Percentiles rank a stretch among this genome's conserved stretches.
phyloP scores from a whole-genome alignment of 169 alveolate species.

The Plasmodium cynomolgi region DNA sequence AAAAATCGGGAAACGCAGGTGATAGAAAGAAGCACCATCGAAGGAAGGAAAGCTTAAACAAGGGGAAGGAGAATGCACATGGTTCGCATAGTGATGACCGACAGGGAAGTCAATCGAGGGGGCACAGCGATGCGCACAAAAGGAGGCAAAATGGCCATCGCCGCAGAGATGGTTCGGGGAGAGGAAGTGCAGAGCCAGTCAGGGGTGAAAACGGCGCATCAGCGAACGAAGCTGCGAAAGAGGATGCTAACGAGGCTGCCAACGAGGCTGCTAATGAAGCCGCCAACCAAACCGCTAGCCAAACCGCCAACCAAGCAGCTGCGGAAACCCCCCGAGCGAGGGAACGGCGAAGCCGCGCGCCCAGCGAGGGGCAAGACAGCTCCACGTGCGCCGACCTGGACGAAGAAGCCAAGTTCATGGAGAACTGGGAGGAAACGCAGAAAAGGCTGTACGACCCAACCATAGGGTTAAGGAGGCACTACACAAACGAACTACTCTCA shows the following conservation, averaged over 20 bases:
- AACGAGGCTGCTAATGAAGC: background rate
- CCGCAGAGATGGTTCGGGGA: background rate
- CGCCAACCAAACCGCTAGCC: background rate
- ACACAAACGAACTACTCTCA: conserved; percentile 60
- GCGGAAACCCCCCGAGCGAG: background rate
- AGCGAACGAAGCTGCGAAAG: background rate
- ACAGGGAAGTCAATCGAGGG: background rate
- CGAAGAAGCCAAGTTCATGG: conserved; percentile 35
- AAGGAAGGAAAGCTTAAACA: background rate
- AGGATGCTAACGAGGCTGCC: background rate
- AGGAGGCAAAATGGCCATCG: background rate
- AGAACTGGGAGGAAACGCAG: conserved; percentile 44
- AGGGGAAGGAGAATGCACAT: background rate
- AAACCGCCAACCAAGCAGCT: background rate
- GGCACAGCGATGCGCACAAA: background rate
- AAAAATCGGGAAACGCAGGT: background rate
- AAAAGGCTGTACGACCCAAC: conserved; percentile 64
- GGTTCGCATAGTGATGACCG: background rate
- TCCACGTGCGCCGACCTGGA: background rate
- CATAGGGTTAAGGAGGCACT: conserved; percentile 55
- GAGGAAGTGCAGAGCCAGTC: background rate
- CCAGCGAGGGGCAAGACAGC: background rate
- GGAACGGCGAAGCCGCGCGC: background rate
- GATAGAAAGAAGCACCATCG: background rate
- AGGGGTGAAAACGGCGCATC: background rate